A percentile compares a stretch with the other conserved stretches of the same genome.
Evolutionary conservation across 2,329 filamentous ascomycete species (phyloP).

Genomic region (Colletotrichum sp.): DNA sequence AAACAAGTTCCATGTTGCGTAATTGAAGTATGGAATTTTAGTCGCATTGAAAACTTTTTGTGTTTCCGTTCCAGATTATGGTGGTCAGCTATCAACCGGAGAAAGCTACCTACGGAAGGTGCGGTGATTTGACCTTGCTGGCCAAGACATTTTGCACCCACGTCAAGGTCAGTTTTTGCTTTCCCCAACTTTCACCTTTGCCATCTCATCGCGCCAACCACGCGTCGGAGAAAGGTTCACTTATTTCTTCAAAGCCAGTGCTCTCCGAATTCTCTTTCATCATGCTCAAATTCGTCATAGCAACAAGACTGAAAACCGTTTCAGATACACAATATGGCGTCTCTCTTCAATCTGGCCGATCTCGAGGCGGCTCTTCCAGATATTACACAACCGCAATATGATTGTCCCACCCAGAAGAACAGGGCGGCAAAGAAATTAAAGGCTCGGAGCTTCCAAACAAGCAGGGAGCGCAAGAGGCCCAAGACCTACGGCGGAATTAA

Average conservation of each 20-base stretch:
- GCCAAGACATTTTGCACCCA: not conserved
- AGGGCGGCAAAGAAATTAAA: not conserved
- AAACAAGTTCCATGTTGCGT: not conserved
- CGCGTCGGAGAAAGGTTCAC: not conserved
- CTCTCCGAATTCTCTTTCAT: not conserved
- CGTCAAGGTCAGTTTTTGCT: not conserved
- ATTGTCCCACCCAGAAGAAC: not conserved
- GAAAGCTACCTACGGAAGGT: not conserved
- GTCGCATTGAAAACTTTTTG: not conserved
- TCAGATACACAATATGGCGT: not conserved
- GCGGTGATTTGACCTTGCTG: not conserved
- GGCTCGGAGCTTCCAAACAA: not conserved
- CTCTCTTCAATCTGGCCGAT: not conserved
- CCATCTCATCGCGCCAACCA: not conserved
- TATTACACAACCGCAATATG: rapidly evolving
- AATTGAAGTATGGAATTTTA: not conserved
- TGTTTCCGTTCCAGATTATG: not conserved
- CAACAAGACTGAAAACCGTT: rapidly evolving
- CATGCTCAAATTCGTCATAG: rapidly evolving
- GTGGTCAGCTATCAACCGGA: not conserved
- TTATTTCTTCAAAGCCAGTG: not conserved
- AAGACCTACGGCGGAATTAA: not conserved
- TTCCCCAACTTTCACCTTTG: rapidly evolving
- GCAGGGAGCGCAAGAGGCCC: not conserved
- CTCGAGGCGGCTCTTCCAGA: not conserved